Conservation (phyloP, 169 alveolate genomes). For the Theileria parva region DNA sequence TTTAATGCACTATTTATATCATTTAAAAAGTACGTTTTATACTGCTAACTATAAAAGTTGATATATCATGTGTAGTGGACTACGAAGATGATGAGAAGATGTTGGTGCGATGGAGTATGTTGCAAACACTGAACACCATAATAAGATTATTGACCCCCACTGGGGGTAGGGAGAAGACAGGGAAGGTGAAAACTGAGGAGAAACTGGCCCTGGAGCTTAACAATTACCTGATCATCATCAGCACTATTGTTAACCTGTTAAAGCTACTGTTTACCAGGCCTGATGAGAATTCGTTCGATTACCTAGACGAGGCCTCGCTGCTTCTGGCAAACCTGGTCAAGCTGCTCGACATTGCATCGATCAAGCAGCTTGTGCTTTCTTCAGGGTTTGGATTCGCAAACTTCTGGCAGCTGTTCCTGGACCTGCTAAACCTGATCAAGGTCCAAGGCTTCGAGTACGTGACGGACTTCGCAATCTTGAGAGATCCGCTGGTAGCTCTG, state of each 20-base stretch:
- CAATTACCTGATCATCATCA: constrained; percentile 1
- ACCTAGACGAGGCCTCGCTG: constrained; percentile 25
- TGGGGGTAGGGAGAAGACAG: background rate
- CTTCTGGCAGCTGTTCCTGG: constrained; percentile 8
- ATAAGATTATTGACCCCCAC: constrained; percentile 11
- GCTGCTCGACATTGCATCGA: background rate
- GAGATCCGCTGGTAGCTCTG: constrained; percentile 10
- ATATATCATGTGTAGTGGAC: background rate
- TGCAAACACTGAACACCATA: constrained; percentile 55
- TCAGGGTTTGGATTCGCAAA: background rate
- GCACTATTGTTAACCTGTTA: background rate
- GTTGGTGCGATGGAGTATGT: constrained; percentile 64
- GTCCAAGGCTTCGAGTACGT: background rate
- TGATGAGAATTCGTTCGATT: constrained; percentile 7
- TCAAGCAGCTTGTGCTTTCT: background rate
- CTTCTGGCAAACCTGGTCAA: constrained; percentile 4
- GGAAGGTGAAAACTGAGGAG: background rate
- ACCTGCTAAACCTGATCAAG: background rate
- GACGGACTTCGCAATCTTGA: background rate
- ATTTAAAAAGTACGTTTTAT: too few species aligned
- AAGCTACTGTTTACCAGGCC: background rate
- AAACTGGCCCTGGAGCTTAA: background rate
- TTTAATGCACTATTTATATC: too few species aligned
- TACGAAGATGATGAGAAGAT: constrained; percentile 38
- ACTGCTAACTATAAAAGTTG: too few species aligned